phyloP scores from a whole-genome alignment of 352 stramenopile species.

The Pythium vanterpoolii region DNA sequence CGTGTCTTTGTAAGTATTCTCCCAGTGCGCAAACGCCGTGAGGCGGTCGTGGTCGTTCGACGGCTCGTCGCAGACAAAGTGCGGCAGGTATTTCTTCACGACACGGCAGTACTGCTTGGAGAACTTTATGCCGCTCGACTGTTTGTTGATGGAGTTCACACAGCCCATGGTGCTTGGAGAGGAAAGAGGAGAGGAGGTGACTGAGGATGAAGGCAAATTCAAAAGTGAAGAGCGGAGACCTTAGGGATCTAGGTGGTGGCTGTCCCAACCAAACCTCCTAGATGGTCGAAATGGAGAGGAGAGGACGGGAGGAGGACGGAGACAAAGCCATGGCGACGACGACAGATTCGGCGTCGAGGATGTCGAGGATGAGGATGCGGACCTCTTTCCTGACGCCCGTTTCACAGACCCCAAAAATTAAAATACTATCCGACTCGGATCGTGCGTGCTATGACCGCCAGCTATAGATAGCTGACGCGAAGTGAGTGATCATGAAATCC shows the following conservation, averaged over 20 bases:
- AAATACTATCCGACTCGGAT: not conserved
- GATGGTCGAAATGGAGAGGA: no score
- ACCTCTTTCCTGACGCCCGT: not conserved
- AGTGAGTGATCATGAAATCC: conserved; percentile 16
- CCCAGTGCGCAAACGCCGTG: conserved; percentile 58
- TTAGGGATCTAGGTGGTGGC: no score
- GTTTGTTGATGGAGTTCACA: conserved; percentile 8
- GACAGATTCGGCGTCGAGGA: conserved; percentile 7
- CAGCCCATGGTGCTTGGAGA: conserved; percentile 14
- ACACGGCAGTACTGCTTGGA: conserved; percentile 66
- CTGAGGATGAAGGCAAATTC: not conserved
- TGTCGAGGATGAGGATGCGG: not conserved
- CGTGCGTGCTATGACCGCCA: no score
- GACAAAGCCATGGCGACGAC: not conserved
- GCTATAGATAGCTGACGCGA: conserved; percentile 10
- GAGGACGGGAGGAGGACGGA: no score
- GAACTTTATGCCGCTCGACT: conserved; percentile 30
- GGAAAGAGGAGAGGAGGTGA: not conserved
- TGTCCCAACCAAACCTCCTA: no score
- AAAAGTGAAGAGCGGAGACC: no score
- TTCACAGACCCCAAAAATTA: no score
- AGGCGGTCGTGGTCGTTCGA: conserved; percentile 49
- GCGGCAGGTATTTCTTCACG: conserved; percentile 53
- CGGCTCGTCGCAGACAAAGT: conserved; percentile 52
- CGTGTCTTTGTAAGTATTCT: conserved; percentile 62